Base-by-base conservation (phyloP, 805 yeast genomes). In the Saturnispora ahearnii region DNA sequence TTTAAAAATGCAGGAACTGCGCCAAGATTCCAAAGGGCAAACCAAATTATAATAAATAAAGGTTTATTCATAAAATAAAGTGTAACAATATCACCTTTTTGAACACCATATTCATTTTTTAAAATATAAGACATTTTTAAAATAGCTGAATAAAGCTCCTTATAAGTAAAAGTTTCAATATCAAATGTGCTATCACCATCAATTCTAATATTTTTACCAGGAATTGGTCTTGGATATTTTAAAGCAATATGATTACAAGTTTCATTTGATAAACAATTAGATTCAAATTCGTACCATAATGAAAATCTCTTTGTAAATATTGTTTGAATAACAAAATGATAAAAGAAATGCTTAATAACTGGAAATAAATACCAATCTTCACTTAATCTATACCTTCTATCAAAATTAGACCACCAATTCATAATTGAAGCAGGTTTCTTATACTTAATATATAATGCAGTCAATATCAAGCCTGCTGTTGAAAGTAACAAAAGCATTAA, bases 11-110 rank as follows among this genome's bases (percentile, higher is more conserved):
- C 89, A 0, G 96, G 96, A 8, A 74, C 65, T 1, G 96, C 96
- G 41, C 97, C 97, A 48, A 90, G 73, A 59, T 87, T 86, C 96
- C 96, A 90, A 44, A 85, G 67, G 0, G 96, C 85, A 49, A 86
- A 73, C 95, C 96, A 87, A 38, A 85, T 62, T 48, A 89, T 73
- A 13, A 90, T 66, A 59, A 86, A 87, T 54, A 88, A 69, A 2
- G 96, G 96, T 62, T 84, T 87, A 66, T 90, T 90, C 60, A 86
- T 83, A 61, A 79, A 84, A 59, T 82, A 83, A 41, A 91, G 59
- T 0, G 86, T 95, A 43, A 91, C 78, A 9, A 81, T 74, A 55
- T 87, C 87, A 40, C 82, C 81, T 12, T 79, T 67, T 18, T 78
- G 68, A 34, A 90, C 77, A 2, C 83, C 83, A 58, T 80, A 82